phyloP scores from a whole-genome alignment of 345 rosid genomes.

The Euphorbia lathyris region DNA sequence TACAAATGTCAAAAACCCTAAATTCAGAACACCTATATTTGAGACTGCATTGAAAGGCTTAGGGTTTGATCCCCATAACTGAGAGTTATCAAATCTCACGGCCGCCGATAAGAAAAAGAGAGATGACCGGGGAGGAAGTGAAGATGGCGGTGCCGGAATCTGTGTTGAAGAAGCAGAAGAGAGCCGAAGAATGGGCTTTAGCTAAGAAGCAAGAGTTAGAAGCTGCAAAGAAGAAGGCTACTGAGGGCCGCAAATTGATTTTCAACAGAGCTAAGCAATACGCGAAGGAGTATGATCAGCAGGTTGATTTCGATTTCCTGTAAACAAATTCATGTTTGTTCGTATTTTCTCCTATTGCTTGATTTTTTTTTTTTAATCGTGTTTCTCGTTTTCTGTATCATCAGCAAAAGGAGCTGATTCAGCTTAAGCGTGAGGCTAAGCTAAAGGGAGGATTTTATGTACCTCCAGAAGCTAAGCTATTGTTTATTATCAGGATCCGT shows the following conservation, averaged over 20 bases:
- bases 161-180: slow-evolving; percentile 73
- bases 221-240: slow-evolving; percentile 54
- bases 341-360: not conserved
- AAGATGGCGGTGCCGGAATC: slow-evolving; percentile 71
- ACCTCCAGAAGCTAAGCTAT: slow-evolving; percentile 26
- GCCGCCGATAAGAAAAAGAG: slow-evolving; percentile 11
- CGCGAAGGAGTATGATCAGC: slow-evolving; percentile 52
- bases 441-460: slow-evolving; percentile 30
- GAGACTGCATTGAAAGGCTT: not conserved
- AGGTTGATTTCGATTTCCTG: not conserved
- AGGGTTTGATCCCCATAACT: not conserved
- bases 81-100: not conserved
- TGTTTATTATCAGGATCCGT: slow-evolving; percentile 24
- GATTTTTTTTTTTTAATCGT: too few species aligned
- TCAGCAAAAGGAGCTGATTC: slow-evolving; percentile 5
- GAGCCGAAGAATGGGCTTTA: slow-evolving; percentile 62
- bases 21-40: not conserved
- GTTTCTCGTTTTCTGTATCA: not conserved
- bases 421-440: slow-evolving; percentile 16
- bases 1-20: slow-evolving; percentile 1
- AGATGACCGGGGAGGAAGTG: slow-evolving; percentile 45
- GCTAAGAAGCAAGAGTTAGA: slow-evolving; percentile 44
- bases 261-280: slow-evolving; percentile 1
- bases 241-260: slow-evolving; percentile 25
- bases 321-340: not conserved